Base-by-base conservation (phyloP, 495 filamentous ascomycete species). In the Choiromyces venosus region DNA sequence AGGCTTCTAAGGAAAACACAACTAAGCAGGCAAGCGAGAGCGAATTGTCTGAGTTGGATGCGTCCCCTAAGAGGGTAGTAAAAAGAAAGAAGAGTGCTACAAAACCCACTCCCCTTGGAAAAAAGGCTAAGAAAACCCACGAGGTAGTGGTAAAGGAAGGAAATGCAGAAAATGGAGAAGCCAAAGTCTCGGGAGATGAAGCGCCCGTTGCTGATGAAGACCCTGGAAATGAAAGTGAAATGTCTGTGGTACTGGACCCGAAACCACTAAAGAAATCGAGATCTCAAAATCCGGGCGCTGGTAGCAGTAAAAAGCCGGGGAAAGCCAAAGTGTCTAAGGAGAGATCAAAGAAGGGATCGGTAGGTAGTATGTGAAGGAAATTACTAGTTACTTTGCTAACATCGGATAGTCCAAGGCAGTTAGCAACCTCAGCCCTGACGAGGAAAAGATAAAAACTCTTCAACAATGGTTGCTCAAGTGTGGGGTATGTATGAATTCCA, bases 401-500 rank as follows among this genome's bases (percentile, higher is more conserved):
- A 35, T 65, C 35, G 3, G 35, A 36, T 19, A 73, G 75, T 39
- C 75, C 4, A 82, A 82, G 61, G 69, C 79, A 44, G 42, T 79
- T 29, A 81, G 86, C 70, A 88, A 90, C 14, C 77, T 85, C 9
- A 87, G 89, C 44, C 87, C 91, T 0, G 87, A 92, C 72, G 89
- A 94, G 56, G 88, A 86, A 12, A 91, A 95, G 82, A 92, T 98
- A 82, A 98, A 94, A 82, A 89, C 88, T n/a, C 86, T 99, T 21
- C 95, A 99, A 83, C 87, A 88, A 33, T 93, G 93, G 83, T 86
- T 99, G 38, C 78, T 91, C 61, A 97, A 97, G 84, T 99, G 95
- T 79, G 95, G 95, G 65, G 78, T 80, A 77, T 19, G 72, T 79
- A 42, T 65, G 39, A 33, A 37, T 19, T 37, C 7, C 18, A 19